A percentile compares a stretch with the other conserved stretches of the same genome.
Evolutionary conservation across 2,329 filamentous ascomycete genomes (phyloP).

Genomic region (Sordariomycetes sp.): DNA sequence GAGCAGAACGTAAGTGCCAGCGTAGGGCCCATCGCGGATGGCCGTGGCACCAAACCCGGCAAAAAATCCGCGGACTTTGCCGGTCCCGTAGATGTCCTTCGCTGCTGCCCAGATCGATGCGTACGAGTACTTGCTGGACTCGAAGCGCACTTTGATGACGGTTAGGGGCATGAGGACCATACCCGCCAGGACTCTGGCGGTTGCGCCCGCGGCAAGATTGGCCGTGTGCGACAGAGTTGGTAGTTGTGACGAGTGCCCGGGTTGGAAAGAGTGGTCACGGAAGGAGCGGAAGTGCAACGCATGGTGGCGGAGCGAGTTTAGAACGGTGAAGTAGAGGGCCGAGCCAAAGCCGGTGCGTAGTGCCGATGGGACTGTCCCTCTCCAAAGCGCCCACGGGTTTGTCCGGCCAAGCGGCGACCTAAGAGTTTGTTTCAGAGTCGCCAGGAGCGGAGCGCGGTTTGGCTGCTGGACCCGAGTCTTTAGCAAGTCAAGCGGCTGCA

Average conservation of each 20-base stretch:
- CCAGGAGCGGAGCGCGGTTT: constrained; percentile 55
- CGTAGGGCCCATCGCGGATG: constrained; percentile 90
- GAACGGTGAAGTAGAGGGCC: constrained; percentile 83
- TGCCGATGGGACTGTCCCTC: constrained; percentile 85
- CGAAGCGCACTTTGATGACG: constrained; percentile 92
- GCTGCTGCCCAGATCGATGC: constrained; percentile 62
- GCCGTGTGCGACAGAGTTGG: constrained; percentile 74
- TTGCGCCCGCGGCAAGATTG: constrained; percentile 77
- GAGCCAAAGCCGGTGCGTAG: constrained; percentile 87
- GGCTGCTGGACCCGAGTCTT: constrained; percentile 95
- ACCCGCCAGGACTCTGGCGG: constrained; percentile 75
- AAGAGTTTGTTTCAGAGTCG: constrained; percentile 46
- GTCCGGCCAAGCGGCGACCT: constrained; percentile 39
- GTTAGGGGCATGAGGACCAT: constrained; percentile 93
- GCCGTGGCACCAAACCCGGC: constrained; percentile 90
- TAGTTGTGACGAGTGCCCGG: constrained; percentile 52
- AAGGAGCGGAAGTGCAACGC: constrained; percentile 23
- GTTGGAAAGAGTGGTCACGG: constrained; percentile 12
- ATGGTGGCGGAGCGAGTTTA: constrained; percentile 72
- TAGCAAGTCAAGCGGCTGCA: constrained; percentile 91
- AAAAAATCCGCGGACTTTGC: constrained; percentile 80
- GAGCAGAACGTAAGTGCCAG: constrained; percentile 85
- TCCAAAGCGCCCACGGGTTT: constrained; percentile 66
- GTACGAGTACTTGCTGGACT: constrained; percentile 79
- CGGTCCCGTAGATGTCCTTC: constrained; percentile 59